phyloP scores from a whole-genome alignment of 208 protist species.

The Leishmania martiniquensis region DNA sequence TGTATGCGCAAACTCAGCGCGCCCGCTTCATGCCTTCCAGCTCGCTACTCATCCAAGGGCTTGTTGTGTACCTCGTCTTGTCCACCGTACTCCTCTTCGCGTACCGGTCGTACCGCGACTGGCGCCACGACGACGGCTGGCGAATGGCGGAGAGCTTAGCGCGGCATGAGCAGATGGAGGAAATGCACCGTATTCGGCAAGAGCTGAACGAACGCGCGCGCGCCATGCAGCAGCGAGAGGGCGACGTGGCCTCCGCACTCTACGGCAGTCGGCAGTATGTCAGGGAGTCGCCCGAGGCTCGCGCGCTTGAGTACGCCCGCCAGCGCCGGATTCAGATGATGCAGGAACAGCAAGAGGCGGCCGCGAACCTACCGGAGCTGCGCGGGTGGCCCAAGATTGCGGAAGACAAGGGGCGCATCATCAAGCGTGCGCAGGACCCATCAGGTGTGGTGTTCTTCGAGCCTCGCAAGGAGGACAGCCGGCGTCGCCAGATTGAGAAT shows the following conservation, averaged over 20 bases:
- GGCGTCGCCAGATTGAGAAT: conserved; percentile 52
- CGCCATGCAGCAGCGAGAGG: conserved; percentile 18
- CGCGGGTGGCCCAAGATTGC: conserved; percentile 65
- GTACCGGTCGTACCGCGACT: conserved; percentile 75
- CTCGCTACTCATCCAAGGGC: conserved; percentile 56
- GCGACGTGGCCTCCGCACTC: neutral
- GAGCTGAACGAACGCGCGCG: conserved; percentile 70
- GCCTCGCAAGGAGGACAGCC: conserved; percentile 44
- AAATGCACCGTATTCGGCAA: conserved; percentile 72
- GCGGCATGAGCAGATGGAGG: conserved; percentile 75
- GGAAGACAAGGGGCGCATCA: conserved; percentile 66
- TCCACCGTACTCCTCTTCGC: conserved; percentile 56
- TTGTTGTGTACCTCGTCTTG: conserved; percentile 73
- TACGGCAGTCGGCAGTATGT: conserved; percentile 34
- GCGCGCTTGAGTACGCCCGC: conserved; percentile 68
- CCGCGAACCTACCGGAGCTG: conserved; percentile 28
- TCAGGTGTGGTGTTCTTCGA: conserved; percentile 75
- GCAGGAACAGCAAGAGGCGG: conserved; percentile 36
- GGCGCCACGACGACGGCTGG: conserved; percentile 80
- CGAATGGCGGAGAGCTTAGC: conserved; percentile 74
- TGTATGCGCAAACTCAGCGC: conserved; percentile 45
- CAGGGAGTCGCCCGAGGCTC: conserved; percentile 44
- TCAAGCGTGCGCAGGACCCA: conserved; percentile 65
- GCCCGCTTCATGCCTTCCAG: conserved; percentile 48
- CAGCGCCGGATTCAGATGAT: conserved; percentile 55